Evolutionary conservation across 352 stramenopile genomes (phyloP), one percentile per base, ranked within the genome.

Genomic region (Plasmopara viticola): DNA sequence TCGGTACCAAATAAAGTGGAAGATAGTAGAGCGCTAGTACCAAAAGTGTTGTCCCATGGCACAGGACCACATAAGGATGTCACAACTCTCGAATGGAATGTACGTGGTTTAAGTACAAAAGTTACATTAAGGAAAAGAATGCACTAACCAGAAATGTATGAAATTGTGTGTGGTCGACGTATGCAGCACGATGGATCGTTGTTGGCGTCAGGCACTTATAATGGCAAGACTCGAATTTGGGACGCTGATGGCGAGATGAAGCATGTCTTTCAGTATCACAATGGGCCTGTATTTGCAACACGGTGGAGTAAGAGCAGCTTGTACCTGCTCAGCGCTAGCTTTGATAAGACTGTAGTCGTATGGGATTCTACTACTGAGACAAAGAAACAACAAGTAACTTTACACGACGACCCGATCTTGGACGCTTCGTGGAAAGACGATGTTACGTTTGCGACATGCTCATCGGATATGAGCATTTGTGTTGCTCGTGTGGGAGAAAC

Each of bases 31-130:
- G 43, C 65, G 1, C 42, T 70, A 4, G 49, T 67, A 2, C 66
- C 74, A 1, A 87, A 79, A 39, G 76, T 93, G 25, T 56, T 93
- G 37, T 72, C 75, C 47, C 82, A 93, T 49, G 84, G 90, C 45
- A 81, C 91, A 28, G 85, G 92, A 30, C 67, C 87, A 28, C 96
- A 97, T 64, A 98, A 98, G 64, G 96, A 99, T 67, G 95, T 99
- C 6, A 99, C 95, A 41, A 98, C 95, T 42, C 73, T 99, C 37
- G 96, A 98, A 73, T 99, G 96, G 96, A 97, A 89, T 48, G 89
- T 96, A 62, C 61, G 83, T 86, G 31, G 20, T 60, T 13, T 53
- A 25, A 25, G 20, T 25, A 25, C 20, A 25, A 25, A 25, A 3
- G 1, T 25, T 25, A 25, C 20, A 25, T 25, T 25, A 25, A 25